These are phyloP conservation scores for Pseudonitzschia delicatissima DNA, from an alignment of 108 stramenopile species.

Conservation along the genomic window DNA sequence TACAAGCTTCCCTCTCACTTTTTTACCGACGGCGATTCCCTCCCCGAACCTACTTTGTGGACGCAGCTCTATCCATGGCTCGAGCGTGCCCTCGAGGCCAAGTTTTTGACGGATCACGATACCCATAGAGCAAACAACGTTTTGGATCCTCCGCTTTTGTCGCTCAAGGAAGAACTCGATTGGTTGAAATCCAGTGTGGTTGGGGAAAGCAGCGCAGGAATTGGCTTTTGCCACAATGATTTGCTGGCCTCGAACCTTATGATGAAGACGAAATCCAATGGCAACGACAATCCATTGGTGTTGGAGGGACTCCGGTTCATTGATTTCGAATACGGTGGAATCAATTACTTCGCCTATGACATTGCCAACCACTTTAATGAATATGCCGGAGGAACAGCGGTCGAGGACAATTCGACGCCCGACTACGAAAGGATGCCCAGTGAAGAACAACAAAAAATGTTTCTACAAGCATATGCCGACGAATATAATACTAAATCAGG, in stretches of 20 bases:
- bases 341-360: slow-evolving; percentile 79
- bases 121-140: slow-evolving; percentile 24
- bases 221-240: slow-evolving; percentile 92
- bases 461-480: slow-evolving; percentile 58
- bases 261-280: slow-evolving; percentile 25
- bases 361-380: slow-evolving; percentile 93
- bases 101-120: slow-evolving; percentile 34
- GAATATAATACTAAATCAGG: slow-evolving; percentile 11
- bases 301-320: slow-evolving; percentile 64
- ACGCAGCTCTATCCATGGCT: slow-evolving; percentile 30
- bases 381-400: slow-evolving; percentile 71
- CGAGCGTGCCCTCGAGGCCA: slow-evolving; percentile 47
- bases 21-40: background rate
- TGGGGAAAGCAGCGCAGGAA: slow-evolving; percentile 8
- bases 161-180: slow-evolving; percentile 37
- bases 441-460: slow-evolving; percentile 35
- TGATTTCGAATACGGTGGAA: slow-evolving; percentile 90
- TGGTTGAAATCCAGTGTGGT: slow-evolving; percentile 40
- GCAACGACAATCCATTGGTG: background rate
- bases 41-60: slow-evolving; percentile 29
- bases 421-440: slow-evolving; percentile 62
- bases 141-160: slow-evolving; percentile 19
- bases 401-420: slow-evolving; percentile 49
- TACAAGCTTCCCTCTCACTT: slow-evolving; percentile 33
- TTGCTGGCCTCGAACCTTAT: slow-evolving; percentile 75